These are phyloP conservation scores for Papilionanthe hybrid DNA, from an alignment of 116 monocot species.

Conservation along the genomic window DNA sequence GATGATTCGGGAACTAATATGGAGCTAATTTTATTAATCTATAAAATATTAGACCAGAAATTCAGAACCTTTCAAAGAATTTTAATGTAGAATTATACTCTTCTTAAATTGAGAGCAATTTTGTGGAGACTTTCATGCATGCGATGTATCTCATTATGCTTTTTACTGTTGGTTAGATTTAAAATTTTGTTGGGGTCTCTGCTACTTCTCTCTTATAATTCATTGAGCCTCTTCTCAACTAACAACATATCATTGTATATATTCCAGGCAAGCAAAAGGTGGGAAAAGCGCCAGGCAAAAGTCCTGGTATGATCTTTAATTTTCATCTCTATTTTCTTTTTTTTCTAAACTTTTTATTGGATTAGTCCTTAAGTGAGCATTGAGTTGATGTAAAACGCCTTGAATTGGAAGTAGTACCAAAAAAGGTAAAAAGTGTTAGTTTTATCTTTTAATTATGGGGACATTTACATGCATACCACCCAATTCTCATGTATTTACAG, in stretches of 20 bases:
- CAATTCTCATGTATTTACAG: no score
- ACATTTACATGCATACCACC: no score
- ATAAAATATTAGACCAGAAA: neutral
- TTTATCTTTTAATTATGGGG: no score
- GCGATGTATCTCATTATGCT: neutral
- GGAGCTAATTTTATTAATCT: neutral
- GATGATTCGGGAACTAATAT: no score
- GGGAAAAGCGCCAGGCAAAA: conserved; percentile 91
- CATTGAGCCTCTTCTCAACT: neutral
- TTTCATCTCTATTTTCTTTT: neutral
- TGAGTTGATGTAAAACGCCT: neutral
- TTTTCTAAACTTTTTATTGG: neutral
- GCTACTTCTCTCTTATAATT: neutral
- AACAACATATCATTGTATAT: conserved; percentile 3
- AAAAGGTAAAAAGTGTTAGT: no score
- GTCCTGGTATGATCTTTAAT: conserved; percentile 50
- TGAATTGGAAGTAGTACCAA: neutral
- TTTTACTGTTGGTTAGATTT: neutral
- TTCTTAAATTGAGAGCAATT: conserved; percentile 2
- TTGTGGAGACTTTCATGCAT: neutral
- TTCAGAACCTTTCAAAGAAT: neutral
- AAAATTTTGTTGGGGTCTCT: neutral
- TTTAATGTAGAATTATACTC: neutral
- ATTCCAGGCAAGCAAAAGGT: conserved; percentile 63
- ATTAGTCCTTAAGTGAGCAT: neutral